phyloP scores from a whole-genome alignment of 306 rosid species.

The Cucurbita maxima region DNA sequence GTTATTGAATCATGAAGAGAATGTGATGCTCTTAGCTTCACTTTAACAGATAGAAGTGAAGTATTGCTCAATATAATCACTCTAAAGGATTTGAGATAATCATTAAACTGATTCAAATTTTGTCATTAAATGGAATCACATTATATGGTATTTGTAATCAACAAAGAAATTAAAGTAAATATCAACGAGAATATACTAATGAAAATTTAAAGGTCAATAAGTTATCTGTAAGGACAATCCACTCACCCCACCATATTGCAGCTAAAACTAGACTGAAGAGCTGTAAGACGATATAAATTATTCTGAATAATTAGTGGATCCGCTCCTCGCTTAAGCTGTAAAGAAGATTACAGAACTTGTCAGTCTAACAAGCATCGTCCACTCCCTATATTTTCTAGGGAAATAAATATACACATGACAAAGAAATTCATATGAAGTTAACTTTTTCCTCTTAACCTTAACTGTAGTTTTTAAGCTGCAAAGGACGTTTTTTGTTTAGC shows the following conservation, averaged over 20 bases:
- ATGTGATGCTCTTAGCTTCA: neutral
- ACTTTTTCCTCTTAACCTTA: neutral
- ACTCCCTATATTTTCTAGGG: neutral
- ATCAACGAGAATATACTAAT: neutral
- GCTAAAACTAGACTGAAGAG: constrained; percentile 78
- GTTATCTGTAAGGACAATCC: neutral
- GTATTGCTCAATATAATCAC: neutral
- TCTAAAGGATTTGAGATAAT: neutral
- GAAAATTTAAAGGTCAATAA: constrained; percentile 1
- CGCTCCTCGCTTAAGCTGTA: constrained; percentile 86
- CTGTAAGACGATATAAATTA: constrained; percentile 75
- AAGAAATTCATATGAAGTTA: neutral
- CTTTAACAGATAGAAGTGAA: neutral
- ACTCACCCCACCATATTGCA: constrained; percentile 99
- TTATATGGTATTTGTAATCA: neutral
- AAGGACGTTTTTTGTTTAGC: neutral
- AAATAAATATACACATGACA: neutral
- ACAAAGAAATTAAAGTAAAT: neutral
- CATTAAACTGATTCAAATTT: neutral
- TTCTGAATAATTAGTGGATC: constrained; percentile 73
- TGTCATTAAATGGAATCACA: neutral
- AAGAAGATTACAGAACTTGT: constrained; percentile 3
- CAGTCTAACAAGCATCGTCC: neutral
- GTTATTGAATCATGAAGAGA: neutral
- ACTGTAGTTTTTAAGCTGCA: neutral